Base-by-base conservation (phyloP, 2,329 filamentous ascomycete genomes). In the Orbilia quercus region DNA sequence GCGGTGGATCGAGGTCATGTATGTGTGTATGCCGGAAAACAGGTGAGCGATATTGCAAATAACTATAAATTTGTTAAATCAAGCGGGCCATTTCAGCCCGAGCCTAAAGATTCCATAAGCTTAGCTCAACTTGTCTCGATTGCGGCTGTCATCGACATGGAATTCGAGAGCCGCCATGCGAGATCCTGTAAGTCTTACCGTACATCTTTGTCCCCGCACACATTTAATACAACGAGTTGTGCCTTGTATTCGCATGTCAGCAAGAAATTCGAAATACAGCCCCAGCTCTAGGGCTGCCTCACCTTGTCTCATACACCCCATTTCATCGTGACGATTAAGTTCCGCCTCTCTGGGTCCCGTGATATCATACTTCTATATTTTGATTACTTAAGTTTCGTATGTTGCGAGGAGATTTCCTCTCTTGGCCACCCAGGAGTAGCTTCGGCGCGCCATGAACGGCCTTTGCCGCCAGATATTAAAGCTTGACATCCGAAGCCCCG, bases 151-250 rank as follows among this genome's bases (percentile, higher is more conserved):
- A 48, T 38, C 55, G 28, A 31, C 28, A 31, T 31, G 9, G 28
- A 31, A 31, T 31, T 9, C 28, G 28, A 50, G 22, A 36, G 38
- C 55, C 36, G 36, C 14, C 4, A 6, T 18, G 40, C 28, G 9
- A 31, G 45, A 65, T 65, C 60, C 60, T 65, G 60, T 48, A 28
- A 44, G 60, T 57, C 60, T 65, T 25, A 65, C 60, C 42, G 5
- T 31, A 31, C 28, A 31, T 4, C n/a, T n/a, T 31, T 31, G 28
- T 9, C 28, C 28, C 28, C 28, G 9, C 28, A 31, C n/a, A n/a
- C n/a, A n/a, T n/a, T n/a, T n/a, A n/a, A n/a, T n/a, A n/a, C n/a
- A n/a, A n/a, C n/a, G n/a, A n/a, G n/a, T 31, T 31, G 28, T 31
- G 28, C 28, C 28, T 31, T 31, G n/a, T 31, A 9, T 4, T 31